Base-by-base conservation (phyloP, 371 early-diverging fungal genomes). In the Mucor ambiguus region DNA sequence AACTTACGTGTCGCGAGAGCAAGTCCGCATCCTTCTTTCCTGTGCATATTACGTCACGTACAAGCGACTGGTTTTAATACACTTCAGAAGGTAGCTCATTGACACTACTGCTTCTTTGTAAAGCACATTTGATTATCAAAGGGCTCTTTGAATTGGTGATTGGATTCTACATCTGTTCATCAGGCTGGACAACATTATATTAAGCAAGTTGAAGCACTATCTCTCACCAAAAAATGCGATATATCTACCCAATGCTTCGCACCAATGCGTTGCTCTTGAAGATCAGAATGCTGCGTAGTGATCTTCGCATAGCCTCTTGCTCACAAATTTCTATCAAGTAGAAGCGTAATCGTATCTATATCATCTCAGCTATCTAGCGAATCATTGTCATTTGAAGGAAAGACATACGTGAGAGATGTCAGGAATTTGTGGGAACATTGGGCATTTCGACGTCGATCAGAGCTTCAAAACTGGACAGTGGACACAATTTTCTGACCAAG, bases 1-100 rank as follows among this genome's bases (percentile, higher is more conserved):
- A 65, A 65, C 66, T 65, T 65, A 65, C 66, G 66, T 65, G 66
- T 65, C 66, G 66, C 66, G 66, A 59, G 35, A 10, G 38, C 33
- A 49, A 65, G 33, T 65, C 66, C 66, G 59, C 58, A 33, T 32
- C 49, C 52, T 52, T 52, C 52, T 46, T 33, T 28, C 18, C 16
- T 4, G 11, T 18, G 20, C 24, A 33, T 48, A 3, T 58, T 64
- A 58, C 64, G 64, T 64, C 64, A 64, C 64, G 52, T 52, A 2
- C 28, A 52, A 28, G 52, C 52, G 52, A 52, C 52, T 52, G 24
- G 26, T 26, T 52, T 52, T 20, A 54, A 48, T 49, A 7, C 6
- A 26, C 49, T 14, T 41, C 5, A 18, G 0, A 4, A 5, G 1
- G 5, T 41, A 10, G 37, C 41, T 41, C 41, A 18, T 41, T 41